Base-by-base conservation (phyloP, 345 rosid genomes). In the Brassica juncea region DNA sequence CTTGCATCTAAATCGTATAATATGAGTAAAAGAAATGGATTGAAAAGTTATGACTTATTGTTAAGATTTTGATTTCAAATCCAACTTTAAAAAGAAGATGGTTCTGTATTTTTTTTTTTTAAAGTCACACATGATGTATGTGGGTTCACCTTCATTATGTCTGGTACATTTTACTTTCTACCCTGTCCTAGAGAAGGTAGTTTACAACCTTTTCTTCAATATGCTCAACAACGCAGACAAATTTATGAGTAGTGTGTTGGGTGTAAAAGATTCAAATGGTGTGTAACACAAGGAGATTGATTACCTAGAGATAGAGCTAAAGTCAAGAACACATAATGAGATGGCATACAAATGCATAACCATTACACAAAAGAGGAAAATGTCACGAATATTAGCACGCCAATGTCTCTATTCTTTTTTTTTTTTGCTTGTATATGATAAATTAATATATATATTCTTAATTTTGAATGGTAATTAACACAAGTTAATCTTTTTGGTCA, bases 381-480 rank as follows among this genome's bases (percentile, higher is more conserved):
- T 3, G 75, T 69, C 66, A 80, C 66, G 66, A 74, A 69, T 47
- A 74, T 64, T n/a, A 54, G 79, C 82, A 80, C 82, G 79, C 79
- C 79, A 68, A 54, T 80, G 71, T 74, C 67, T 69, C 75, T 74
- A 49, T 63, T 2, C 49, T 63, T 2, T 27, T 34, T 59, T 59
- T 15, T 44, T 67, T 5, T 42, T 42, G 10, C 16, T 42, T 25
- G 6, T 62, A 34, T 52, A 30, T 61, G 25, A 52, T 68, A 32
- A 74, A 4, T 61, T 68, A 49, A 44, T 49, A 9, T 7, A 55
- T 58, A 12, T 23, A 47, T 55, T 3, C 30, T 16, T 54, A 11
- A 12, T 72, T 57, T 61, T 60, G 78, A 68, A 49, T 61, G 28
- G 39, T 19, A 63, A 62, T 62, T 74, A 61, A 60, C 28, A 60